phyloP scores from a whole-genome alignment of 139 green algal species.

The Micractinium sp. region DNA sequence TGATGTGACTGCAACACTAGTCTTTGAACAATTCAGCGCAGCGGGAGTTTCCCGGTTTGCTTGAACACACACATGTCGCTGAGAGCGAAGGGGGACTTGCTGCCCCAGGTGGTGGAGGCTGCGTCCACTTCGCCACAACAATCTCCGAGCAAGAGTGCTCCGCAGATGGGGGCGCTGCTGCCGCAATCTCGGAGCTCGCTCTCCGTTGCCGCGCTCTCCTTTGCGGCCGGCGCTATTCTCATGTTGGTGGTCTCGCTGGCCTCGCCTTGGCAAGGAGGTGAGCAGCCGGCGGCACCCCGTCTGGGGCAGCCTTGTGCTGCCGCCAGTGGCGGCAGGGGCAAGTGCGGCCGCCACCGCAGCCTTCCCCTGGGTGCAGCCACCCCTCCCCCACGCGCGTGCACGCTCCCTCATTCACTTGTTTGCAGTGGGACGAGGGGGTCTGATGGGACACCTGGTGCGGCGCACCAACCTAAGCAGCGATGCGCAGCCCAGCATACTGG shows the following conservation, averaged over 20 bases:
- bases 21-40: too few species aligned
- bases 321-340: neutral
- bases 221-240: neutral
- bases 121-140: neutral
- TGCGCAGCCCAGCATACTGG: too few species aligned
- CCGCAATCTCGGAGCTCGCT: neutral
- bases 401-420: neutral
- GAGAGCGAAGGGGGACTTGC: neutral
- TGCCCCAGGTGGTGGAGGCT: neutral
- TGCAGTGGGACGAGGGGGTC: neutral
- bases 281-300: neutral
- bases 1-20: too few species aligned
- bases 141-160: neutral
- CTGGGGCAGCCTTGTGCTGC: neutral
- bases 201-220: neutral
- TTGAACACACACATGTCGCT: neutral
- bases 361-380: neutral
- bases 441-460: neutral
- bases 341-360: neutral
- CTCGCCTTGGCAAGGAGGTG: neutral
- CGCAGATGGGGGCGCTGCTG: neutral
- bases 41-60: too few species aligned
- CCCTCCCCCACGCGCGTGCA: too few species aligned
- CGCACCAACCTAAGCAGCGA: neutral
- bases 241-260: neutral